These are phyloP conservation scores for Cryptococcus sp. DNA, from an alignment of 1,284 basidiomycete species.

Conservation along the genomic window DNA sequence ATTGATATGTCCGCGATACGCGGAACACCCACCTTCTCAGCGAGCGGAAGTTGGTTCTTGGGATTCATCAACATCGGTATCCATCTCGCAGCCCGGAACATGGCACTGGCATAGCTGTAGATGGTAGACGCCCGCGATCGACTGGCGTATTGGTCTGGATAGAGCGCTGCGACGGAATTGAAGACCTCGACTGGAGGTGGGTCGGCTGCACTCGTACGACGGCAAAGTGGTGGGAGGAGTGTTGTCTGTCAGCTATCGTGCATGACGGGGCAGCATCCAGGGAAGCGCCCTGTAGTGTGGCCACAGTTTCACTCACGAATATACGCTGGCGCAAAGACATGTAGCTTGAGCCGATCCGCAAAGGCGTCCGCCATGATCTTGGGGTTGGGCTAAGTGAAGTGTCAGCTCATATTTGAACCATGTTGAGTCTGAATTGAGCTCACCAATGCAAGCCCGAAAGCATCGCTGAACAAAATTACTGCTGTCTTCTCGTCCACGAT, in stretches of 20 bases:
- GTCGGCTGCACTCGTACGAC: slow-evolving; percentile 17
- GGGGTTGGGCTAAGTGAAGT: slow-evolving; percentile 52
- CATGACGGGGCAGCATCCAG: too few relatives aligned
- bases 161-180: slow-evolving; percentile 20
- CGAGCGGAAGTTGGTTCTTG: neutral
- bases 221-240: too few relatives aligned
- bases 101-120: neutral
- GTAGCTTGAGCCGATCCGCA: slow-evolving; percentile 59
- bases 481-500: slow-evolving; percentile 45
- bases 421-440: neutral
- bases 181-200: slow-evolving; percentile 19
- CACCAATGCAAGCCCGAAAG: slow-evolving; percentile 60
- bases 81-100: neutral
- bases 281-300: neutral
- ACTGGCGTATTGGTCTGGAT: slow-evolving; percentile 24
- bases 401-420: too few relatives aligned
- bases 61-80: neutral
- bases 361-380: slow-evolving; percentile 66
- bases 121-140: slow-evolving; percentile 13
- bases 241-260: too few relatives aligned
- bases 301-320: slow-evolving; percentile 24
- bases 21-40: neutral
- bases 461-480: slow-evolving; percentile 64
- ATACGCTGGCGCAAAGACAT: slow-evolving; percentile 60
- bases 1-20: too few relatives aligned